Conservation (phyloP, 1,139 yeast genomes). For the Hyphopichia fennica region DNA sequence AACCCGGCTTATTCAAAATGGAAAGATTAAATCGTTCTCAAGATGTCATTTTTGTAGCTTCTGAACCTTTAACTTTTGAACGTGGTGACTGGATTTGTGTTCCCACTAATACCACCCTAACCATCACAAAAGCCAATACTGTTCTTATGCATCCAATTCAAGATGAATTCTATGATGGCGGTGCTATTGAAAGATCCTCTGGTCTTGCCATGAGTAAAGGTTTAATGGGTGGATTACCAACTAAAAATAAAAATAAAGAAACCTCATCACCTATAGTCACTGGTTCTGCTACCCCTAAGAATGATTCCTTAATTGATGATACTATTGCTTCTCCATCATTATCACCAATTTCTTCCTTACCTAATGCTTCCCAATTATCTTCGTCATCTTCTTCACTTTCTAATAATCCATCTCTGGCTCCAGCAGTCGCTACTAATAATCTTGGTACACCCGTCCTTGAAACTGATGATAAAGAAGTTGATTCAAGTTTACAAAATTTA, state of each 20-base stretch:
- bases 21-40: conserved; percentile 90
- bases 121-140: conserved; percentile 75
- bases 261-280: neutral
- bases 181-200: conserved; percentile 65
- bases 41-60: conserved; percentile 93
- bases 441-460: neutral
- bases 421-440: neutral
- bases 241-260: conserved; percentile 13
- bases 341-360: conserved; percentile 41
- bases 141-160: conserved; percentile 86
- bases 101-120: conserved; percentile 86
- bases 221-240: conserved; percentile 68
- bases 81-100: conserved; percentile 97
- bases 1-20: conserved; percentile 90
- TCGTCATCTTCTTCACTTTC: neutral
- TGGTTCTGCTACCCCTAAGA: neutral
- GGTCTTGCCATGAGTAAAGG: conserved; percentile 89
- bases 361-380: conserved; percentile 5
- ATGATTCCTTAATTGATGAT: neutral
- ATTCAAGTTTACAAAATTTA: conserved; percentile 51
- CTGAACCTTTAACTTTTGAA: conserved; percentile 95
- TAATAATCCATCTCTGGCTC: neutral
- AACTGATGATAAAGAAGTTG: conserved; percentile 23
- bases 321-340: neutral
- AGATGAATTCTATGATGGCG: conserved; percentile 83